Evolutionary conservation across 495 filamentous ascomycete genomes (phyloP), one percentile per base, ranked within the genome.

Genomic region (Talaromyces nanjingensis): DNA sequence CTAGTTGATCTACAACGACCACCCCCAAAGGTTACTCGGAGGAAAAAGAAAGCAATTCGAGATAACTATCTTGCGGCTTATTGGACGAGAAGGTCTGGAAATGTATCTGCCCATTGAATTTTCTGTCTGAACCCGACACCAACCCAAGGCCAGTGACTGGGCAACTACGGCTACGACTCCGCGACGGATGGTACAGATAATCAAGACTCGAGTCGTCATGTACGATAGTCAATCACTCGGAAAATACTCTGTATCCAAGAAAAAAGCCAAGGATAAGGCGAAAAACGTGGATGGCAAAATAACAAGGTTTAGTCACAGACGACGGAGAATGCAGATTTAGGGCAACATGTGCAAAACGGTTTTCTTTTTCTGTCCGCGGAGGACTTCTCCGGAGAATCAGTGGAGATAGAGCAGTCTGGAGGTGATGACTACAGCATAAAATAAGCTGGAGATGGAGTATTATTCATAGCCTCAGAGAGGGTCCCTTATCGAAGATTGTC

Each of bases 381-480:
- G 56, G 29, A 59, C 29, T 59, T 59, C 56, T 59, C 56, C 56
- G 56, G 56, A 59, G n/a, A 56, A 29, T 56, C 27, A 56, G 27
- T 56, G 22, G 22, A 56, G 12, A 56, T 12, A 42, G 8, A 56
- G 18, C n/a, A 18, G 2, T 56, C 20, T 56, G 53, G 27, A 56
- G 29, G 12, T 2, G 12, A 29, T 25, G 53, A 29, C 53, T 56
- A 56, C 27, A 22, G 22, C 12, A 24, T 49, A 20, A 49, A 49
- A 49, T 49, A 18, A 49, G 45, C n/a, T 49, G 45, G 45, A 49
- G 45, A 49, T 49, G 16, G n/a, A 20, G 16, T 18, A 49, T 49
- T 49, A 49, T 42, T 42, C n/a, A 49, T 49, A 49, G 42, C n/a
- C 16, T 47, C 42, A 47, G 12, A 12, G 34, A 16, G 37, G 37